A percentile compares a stretch with the other conserved stretches of the same genome.
Evolutionary conservation across 768 basidiomycete genomes (phyloP).

Genomic region (Pleurotus tuoliensis): DNA sequence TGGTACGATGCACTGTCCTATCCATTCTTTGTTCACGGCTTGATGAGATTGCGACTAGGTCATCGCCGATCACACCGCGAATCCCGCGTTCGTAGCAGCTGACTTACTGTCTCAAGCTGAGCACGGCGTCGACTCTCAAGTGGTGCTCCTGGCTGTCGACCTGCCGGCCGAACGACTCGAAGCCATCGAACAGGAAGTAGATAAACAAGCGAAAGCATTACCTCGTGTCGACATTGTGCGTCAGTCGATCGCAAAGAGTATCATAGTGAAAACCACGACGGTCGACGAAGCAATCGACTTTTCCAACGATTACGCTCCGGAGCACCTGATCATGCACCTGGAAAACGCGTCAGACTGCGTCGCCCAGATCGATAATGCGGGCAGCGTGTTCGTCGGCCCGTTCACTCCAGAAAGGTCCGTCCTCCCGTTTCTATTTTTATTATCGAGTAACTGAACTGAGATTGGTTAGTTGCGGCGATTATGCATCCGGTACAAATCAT

Average conservation of each 20-base stretch:
- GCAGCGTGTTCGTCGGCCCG: constrained; percentile 93
- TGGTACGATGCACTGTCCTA: constrained; percentile 46
- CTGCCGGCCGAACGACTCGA: constrained; percentile 58
- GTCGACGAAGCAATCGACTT: constrained; percentile 80
- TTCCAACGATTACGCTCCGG: constrained; percentile 97
- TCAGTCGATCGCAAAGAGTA: constrained; percentile 83
- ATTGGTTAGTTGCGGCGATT: constrained; percentile 83
- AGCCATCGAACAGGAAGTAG: constrained; percentile 82
- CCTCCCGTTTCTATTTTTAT: neutral
- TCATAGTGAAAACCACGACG: constrained; percentile 72
- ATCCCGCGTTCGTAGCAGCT: constrained; percentile 90
- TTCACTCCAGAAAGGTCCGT: constrained; percentile 92
- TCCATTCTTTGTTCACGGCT: neutral
- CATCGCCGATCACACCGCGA: constrained; percentile 84
- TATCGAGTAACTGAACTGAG: neutral
- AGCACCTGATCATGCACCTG: constrained; percentile 93
- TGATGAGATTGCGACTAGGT: constrained; percentile 53
- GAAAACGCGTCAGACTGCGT: constrained; percentile 66
- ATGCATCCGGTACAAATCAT: constrained; percentile 98
- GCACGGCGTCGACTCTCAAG: constrained; percentile 97
- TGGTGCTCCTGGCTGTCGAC: constrained; percentile 82
- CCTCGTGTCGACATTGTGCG: constrained; percentile 88
- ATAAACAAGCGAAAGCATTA: constrained; percentile 80
- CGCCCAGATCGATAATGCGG: constrained; percentile 78
- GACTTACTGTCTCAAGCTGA: constrained; percentile 98